Evolutionary conservation across 1,284 basidiomycete genomes (phyloP).

Genomic region (Malassezia sympodialis): DNA sequence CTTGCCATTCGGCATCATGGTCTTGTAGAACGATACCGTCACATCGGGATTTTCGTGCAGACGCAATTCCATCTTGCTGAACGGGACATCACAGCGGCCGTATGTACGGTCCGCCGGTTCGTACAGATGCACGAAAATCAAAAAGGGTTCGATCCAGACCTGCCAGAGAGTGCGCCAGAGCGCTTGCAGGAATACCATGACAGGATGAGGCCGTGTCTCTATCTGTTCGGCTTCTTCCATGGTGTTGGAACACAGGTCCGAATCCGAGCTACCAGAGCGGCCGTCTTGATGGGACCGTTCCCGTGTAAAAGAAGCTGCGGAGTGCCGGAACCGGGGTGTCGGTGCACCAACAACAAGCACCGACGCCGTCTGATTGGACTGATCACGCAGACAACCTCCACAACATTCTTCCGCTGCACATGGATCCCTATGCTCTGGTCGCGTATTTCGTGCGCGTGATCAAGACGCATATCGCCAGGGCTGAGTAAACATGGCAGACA

Average conservation of each 20-base stretch:
- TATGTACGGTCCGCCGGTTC: conserved; percentile 31
- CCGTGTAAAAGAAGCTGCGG: background rate
- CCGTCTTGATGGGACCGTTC: background rate
- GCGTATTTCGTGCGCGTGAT: background rate
- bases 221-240: conserved; percentile 1
- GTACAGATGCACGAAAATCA: conserved; percentile 23
- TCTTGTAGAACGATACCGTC: conserved; percentile 32
- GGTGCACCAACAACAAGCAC: background rate
- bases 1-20: conserved; percentile 35
- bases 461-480: background rate
- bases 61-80: conserved; percentile 42
- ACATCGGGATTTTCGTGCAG: conserved; percentile 38
- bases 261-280: background rate
- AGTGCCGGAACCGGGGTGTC: background rate
- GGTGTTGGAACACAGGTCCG: background rate
- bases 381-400: background rate
- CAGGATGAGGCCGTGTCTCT: background rate
- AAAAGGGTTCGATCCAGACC: conserved; percentile 30
- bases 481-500: background rate
- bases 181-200: conserved; percentile 4
- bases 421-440: background rate
- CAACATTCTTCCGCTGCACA: background rate
- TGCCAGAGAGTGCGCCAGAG: conserved; percentile 26
- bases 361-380: background rate
- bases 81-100: conserved; percentile 29